Base-by-base conservation (phyloP, 2,329 filamentous ascomycete genomes). In the Xylariomycetidae sp. region DNA sequence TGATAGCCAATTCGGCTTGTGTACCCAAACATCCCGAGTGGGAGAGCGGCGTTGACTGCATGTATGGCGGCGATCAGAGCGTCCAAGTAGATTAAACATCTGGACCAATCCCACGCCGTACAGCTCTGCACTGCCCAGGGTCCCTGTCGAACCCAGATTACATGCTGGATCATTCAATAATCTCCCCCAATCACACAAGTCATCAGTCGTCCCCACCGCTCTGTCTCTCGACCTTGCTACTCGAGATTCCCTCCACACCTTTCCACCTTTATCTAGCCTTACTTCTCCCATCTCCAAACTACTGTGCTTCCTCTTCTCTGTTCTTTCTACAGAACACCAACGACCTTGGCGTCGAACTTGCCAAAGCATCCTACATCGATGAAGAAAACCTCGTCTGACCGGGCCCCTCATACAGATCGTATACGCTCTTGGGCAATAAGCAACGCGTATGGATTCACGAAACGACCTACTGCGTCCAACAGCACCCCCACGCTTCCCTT, bases 301-400 rank as follows among this genome's bases (percentile, higher is more conserved):
- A n/a, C n/a, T 32, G 34, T 31, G 27, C 37, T 45, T 33, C 25
- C 23, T 27, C 35, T 27, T 37, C 27, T 25, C 32, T 34, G 46
- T 46, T 49, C 48, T 47, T 34, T 15, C 26, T 45, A 37, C 42
- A 48, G 45, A 47, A 45, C 44, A 48, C 27, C 37, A 20, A 46
- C 36, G 51, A 53, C 49, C 44, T 51, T 54, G 51, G 50, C 52
- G 50, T 56, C 50, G 44, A 48, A 46, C 37, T 37, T 52, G 50
- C 58, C 64, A 62, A 49, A 45, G 34, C 39, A 45, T 40, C 45
- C 42, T 37, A 48, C 44, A 54, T 78, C 74, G 74, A 80, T 80
- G 75, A 79, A 75, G 72, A 63, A 76, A 70, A 62, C 63, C 63
- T 74, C 65, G 48, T 59, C 70, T 62, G 65, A 71, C 46, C 58